Evolutionary conservation across 495 filamentous ascomycete species (phyloP).

Genomic region (Immersiella caudata): DNA sequence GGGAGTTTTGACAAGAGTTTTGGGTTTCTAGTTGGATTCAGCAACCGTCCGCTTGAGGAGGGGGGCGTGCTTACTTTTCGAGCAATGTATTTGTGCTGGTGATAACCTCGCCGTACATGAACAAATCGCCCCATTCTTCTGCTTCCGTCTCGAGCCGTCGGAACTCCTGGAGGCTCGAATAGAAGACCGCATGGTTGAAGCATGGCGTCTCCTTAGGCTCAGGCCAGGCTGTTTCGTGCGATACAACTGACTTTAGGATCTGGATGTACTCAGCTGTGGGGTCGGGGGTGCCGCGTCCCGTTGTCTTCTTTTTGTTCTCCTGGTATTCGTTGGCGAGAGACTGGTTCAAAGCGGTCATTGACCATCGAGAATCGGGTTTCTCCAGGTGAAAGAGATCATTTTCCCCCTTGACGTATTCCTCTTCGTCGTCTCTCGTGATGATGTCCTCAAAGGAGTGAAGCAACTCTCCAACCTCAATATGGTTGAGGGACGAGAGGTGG

Average conservation of each 20-base stretch:
- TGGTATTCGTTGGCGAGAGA: slow-evolving; percentile 35
- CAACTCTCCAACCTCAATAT: slow-evolving; percentile 66
- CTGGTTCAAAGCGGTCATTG: slow-evolving; percentile 43
- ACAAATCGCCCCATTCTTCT: slow-evolving; percentile 69
- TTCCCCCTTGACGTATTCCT: slow-evolving; percentile 80
- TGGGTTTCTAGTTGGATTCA: slow-evolving; percentile 63
- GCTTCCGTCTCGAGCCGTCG: slow-evolving; percentile 55
- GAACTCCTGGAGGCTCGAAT: slow-evolving; percentile 69
- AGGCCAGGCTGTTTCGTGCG: slow-evolving; percentile 71
- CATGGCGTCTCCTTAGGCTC: slow-evolving; percentile 76
- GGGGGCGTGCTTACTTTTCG: slow-evolving; percentile 66
- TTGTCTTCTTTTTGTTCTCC: slow-evolving; percentile 24
- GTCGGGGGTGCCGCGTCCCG: slow-evolving; percentile 42
- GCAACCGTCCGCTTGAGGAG: neutral
- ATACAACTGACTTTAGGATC: slow-evolving; percentile 70
- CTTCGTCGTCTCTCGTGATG: slow-evolving; percentile 65
- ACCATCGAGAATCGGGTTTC: slow-evolving; percentile 61
- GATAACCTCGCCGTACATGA: slow-evolving; percentile 90
- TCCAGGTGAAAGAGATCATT: slow-evolving; percentile 85
- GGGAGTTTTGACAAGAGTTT: slow-evolving; percentile 75
- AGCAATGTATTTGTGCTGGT: slow-evolving; percentile 95
- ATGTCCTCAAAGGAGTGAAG: slow-evolving; percentile 67
- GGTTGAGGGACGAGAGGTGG: slow-evolving; percentile 75
- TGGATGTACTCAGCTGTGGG: slow-evolving; percentile 75
- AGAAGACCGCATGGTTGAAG: slow-evolving; percentile 85